Percentiles rank a stretch among this genome's conserved stretches.
These are phyloP conservation scores for Naganishia cerealis DNA, from an alignment of 1,284 basidiomycete species.

Conservation along the genomic window DNA sequence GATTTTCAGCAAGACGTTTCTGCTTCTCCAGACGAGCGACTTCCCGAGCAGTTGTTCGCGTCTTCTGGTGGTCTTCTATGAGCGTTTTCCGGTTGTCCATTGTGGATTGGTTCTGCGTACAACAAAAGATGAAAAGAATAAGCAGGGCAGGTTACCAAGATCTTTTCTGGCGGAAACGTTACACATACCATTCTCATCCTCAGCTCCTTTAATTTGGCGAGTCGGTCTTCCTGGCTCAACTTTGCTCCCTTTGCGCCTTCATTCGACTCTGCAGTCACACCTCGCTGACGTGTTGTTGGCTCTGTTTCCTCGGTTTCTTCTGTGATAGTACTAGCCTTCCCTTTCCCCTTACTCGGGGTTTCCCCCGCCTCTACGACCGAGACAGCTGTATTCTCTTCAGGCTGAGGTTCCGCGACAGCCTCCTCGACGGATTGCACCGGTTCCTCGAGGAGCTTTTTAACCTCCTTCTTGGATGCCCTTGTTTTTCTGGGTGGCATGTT, in stretches of 20 bases:
- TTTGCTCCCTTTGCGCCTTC: conserved; percentile 29
- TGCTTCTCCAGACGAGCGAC: conserved; percentile 72
- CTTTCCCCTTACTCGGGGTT: conserved; percentile 36
- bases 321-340: conserved; percentile 30
- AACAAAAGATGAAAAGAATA: neutral
- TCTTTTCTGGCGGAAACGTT: neutral
- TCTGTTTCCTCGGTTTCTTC: conserved; percentile 28
- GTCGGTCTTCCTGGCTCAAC: conserved; percentile 68
- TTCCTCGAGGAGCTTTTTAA: conserved; percentile 2
- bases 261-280: conserved; percentile 27
- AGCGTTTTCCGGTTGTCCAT: conserved; percentile 79
- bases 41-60: conserved; percentile 30
- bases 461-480: conserved; percentile 9
- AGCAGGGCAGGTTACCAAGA: neutral
- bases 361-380: conserved; percentile 3
- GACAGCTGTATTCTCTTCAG: conserved; percentile 24
- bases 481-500: conserved; percentile 22
- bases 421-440: neutral
- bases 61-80: conserved; percentile 67
- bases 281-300: conserved; percentile 17
- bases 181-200: conserved; percentile 71
- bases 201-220: conserved; percentile 72
- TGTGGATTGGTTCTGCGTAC: conserved; percentile 67
- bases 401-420: neutral
- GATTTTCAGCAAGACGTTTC: conserved; percentile 79